These are phyloP conservation scores for Cinnamomum micranthum DNA, from an alignment of 164 flowering plant species.

Conservation along the genomic window DNA sequence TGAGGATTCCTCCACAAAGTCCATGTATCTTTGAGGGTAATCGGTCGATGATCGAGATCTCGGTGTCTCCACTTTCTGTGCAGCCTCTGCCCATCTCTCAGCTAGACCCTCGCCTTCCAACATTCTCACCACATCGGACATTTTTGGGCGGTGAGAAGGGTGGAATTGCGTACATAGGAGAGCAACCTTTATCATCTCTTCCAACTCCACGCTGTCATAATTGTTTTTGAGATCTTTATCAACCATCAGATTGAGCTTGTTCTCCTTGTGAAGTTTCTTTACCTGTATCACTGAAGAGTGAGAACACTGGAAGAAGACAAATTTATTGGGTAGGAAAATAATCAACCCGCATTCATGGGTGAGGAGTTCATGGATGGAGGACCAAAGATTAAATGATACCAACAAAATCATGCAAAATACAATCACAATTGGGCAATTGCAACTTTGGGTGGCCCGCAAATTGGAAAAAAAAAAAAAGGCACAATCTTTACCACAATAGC, in stretches of 20 bases:
- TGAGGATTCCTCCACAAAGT: constrained; percentile 66
- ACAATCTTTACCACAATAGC: too few species aligned
- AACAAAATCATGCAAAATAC: not conserved
- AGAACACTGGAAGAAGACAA: not conserved
- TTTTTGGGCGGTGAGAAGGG: constrained; percentile 69
- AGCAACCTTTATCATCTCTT: constrained; percentile 77
- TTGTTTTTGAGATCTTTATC: constrained; percentile 70
- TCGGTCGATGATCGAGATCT: constrained; percentile 40
- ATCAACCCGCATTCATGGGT: not conserved
- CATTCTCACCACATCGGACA: constrained; percentile 75
- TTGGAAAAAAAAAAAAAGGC: not conserved
- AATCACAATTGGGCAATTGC: not conserved
- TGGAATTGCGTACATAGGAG: constrained; percentile 74
- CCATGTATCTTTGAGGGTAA: constrained; percentile 46
- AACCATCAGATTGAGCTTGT: constrained; percentile 56
- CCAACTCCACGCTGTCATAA: constrained; percentile 56
- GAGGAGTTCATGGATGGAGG: not conserved
- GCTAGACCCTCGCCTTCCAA: constrained; percentile 84
- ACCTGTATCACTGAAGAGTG: constrained; percentile 40
- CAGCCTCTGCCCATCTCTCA: constrained; percentile 76
- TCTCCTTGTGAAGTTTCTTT: constrained; percentile 74
- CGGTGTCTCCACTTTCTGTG: constrained; percentile 60
- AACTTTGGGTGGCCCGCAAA: not conserved
- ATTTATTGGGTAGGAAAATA: not conserved
- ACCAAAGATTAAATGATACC: not conserved